Conservation (phyloP, 1,284 basidiomycete species). For the Cutaneotrichosporon sp. region DNA sequence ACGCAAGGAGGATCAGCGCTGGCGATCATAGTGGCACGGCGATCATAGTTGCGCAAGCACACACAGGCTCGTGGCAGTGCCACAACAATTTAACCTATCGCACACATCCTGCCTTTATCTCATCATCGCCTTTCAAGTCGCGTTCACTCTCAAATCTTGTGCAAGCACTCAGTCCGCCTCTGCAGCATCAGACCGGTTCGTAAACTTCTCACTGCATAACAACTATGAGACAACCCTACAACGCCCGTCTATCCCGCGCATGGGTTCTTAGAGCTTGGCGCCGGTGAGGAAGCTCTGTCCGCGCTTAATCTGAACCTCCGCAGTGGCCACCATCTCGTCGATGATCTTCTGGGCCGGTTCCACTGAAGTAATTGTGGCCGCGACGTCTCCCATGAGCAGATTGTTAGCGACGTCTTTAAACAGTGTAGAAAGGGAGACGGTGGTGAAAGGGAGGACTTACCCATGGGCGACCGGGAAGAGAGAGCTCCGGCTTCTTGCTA, state of each 20-base stretch:
- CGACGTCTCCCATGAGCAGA: conserved; percentile 70
- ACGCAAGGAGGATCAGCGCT: too few relatives aligned
- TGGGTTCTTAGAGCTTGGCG: conserved; percentile 14
- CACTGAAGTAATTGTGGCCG: conserved; percentile 72
- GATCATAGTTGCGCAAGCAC: too few relatives aligned
- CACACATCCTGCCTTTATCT: neutral
- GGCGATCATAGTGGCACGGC: too few relatives aligned
- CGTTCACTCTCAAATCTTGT: too few relatives aligned
- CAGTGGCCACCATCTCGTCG: conserved; percentile 63
- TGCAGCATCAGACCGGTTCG: neutral
- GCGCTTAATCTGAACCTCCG: conserved; percentile 25
- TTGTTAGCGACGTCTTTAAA: conserved; percentile 30
- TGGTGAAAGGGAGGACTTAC: neutral
- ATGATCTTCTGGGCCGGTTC: conserved; percentile 76
- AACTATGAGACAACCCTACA: neutral
- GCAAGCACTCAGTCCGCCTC: too few relatives aligned
- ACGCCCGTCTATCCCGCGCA: neutral
- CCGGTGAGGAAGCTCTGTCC: conserved; percentile 15
- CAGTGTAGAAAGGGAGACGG: neutral
- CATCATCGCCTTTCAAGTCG: neutral
- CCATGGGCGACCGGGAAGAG: conserved; percentile 26
- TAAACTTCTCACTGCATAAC: neutral
- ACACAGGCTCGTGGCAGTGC: too few relatives aligned
- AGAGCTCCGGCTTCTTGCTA: conserved; percentile 43
- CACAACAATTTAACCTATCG: neutral